Evolutionary conservation across 345 rosid species (phyloP).

Genomic region (Eucalyptus albens): DNA sequence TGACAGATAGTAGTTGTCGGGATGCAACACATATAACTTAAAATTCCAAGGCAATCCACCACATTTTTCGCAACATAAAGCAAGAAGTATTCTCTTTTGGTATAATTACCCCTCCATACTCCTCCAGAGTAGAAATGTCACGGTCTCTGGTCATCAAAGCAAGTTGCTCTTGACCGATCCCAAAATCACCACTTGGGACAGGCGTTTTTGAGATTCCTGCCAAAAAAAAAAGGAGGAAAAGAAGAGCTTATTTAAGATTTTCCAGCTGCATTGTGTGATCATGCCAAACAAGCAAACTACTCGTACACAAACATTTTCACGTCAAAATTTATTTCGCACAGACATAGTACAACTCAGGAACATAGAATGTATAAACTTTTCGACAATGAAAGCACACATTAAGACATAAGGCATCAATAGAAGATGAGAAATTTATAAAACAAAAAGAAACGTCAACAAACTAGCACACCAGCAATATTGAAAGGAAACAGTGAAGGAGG

Average conservation of each 20-base stretch:
- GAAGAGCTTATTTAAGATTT: not conserved
- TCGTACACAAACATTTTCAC: not conserved
- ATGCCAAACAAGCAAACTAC: not conserved
- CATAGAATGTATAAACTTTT: not conserved
- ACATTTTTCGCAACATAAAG: not conserved
- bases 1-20: not conserved
- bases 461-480: not conserved
- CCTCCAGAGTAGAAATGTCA: conserved; percentile 37
- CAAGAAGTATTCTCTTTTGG: not conserved
- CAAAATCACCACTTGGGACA: conserved; percentile 38
- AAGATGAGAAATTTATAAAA: not conserved
- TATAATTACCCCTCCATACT: conserved; percentile 69
- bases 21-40: not conserved
- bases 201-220: conserved; percentile 27
- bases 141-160: conserved; percentile 69
- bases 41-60: not conserved
- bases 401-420: not conserved
- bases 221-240: not conserved
- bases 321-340: not conserved
- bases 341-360: not conserved
- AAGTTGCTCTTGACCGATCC: conserved; percentile 63
- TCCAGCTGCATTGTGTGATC: not conserved
- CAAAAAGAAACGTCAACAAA: not conserved
- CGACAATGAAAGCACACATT: not conserved
- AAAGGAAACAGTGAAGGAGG: not conserved